Conservation (phyloP, 202 grass and related monocot species). For the Eragrostis tef region DNA sequence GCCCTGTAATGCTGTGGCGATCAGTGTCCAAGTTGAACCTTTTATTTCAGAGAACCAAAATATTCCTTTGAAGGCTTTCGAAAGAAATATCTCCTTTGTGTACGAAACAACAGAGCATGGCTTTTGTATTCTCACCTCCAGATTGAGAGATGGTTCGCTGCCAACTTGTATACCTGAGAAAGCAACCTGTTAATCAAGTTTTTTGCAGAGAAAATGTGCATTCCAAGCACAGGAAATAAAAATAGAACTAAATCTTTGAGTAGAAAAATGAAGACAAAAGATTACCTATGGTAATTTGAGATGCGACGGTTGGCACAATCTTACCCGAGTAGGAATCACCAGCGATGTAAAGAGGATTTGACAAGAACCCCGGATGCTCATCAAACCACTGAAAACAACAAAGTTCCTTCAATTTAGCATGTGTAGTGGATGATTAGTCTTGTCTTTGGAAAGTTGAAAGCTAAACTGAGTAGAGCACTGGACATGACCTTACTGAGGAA, state of each 20-base stretch:
- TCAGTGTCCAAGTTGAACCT: background rate
- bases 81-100: no score
- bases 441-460: no score
- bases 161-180: constrained; percentile 52
- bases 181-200: constrained; percentile 4
- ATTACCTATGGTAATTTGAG: constrained; percentile 57
- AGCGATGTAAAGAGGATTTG: constrained; percentile 61
- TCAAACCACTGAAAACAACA: constrained; percentile 53
- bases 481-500: constrained; percentile 65
- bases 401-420: background rate
- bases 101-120: no score
- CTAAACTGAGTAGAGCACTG: no score
- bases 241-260: background rate
- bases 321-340: constrained; percentile 71
- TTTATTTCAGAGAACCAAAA: background rate
- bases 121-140: constrained; percentile 48
- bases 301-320: constrained; percentile 56
- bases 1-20: constrained; percentile 38
- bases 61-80: background rate
- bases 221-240: no score
- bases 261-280: background rate
- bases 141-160: constrained; percentile 47
- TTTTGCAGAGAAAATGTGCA: background rate
- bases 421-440: no score
- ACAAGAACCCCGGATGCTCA: constrained; percentile 52